Base-by-base conservation (phyloP, 225 moss, liverwort and hornwort species). In the Physcomitrium patens region DNA sequence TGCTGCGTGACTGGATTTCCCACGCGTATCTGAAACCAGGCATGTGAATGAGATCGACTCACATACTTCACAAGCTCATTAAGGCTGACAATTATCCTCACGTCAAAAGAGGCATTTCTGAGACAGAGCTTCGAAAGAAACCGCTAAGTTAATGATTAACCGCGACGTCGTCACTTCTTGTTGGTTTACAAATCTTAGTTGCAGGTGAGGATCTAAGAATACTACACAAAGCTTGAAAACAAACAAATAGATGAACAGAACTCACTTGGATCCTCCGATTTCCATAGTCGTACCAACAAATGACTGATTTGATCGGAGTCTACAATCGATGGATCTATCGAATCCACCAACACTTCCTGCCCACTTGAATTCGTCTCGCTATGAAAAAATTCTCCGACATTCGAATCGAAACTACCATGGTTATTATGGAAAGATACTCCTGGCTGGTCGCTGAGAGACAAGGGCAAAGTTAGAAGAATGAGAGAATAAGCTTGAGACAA, bases 401-500 rank as follows among this genome's bases (percentile, higher is more conserved):
- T 52, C 17, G 52, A 61, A 64, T 62, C 67, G 55, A 70, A 74
- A 24, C 42, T 55, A 52, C 65, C 77, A 49, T 72, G 23, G n/a
- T 70, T 72, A 63, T 71, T 78, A 68, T 72, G 62, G 13, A 27
- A 63, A 15, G 71, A 42, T 54, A 51, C 53, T 55, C 76, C 66
- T 59, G 52, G 23, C 81, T 78, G 63, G 37, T 45, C 75, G 37
- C 81, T 78, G 83, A 58, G 46, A 73, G 65, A 23, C 31, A 63
- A 10, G 31, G 46, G 17, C 12, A 54, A 20, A 26, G n/a, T 70
- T 5, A 20, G 12, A 1, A 1, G 9, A 50, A 54, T 16, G 24
- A 74, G 22, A 27, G 3, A 18, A 11, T 13, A 59, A 62, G 31
- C 43, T 45, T 12, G 61, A 6, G 49, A 59, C 18, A 58, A 14